phyloP scores from a whole-genome alignment of 2,329 filamentous ascomycete genomes.

The Periconia sp. region DNA sequence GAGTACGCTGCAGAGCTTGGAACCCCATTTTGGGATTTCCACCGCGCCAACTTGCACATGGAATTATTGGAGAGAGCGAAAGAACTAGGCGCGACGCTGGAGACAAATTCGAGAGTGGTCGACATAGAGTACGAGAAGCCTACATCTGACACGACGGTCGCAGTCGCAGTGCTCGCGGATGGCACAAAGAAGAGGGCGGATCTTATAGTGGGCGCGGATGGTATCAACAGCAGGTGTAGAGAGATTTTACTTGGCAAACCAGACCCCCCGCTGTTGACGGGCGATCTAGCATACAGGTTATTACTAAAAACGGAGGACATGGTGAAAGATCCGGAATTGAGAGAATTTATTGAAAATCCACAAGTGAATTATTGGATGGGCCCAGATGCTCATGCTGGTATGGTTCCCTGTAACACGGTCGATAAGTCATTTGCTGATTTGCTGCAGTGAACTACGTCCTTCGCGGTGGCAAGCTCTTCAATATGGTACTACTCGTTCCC shows the following conservation, averaged over 20 bases:
- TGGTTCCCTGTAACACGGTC: neutral
- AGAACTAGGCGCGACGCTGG: slow-evolving; percentile 56
- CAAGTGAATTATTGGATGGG: slow-evolving; percentile 62
- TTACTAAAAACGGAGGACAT: slow-evolving; percentile 54
- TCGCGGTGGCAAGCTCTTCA: slow-evolving; percentile 56
- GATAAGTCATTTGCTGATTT: slow-evolving; percentile 2
- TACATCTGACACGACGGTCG: slow-evolving; percentile 34
- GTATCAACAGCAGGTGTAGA: slow-evolving; percentile 54
- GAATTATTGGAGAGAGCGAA: slow-evolving; percentile 55
- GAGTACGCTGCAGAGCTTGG: slow-evolving; percentile 44
- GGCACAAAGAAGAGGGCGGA: slow-evolving; percentile 49
- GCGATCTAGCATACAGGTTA: slow-evolving; percentile 59
- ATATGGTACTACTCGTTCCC: slow-evolving; percentile 59
- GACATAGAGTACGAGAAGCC: slow-evolving; percentile 45
- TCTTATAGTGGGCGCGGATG: slow-evolving; percentile 57
- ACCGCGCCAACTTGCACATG: slow-evolving; percentile 59
- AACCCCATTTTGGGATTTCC: slow-evolving; percentile 61
- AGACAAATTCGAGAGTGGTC: slow-evolving; percentile 52
- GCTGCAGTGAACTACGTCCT: slow-evolving; percentile 57
- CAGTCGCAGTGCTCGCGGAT: slow-evolving; percentile 49
- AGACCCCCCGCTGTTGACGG: slow-evolving; percentile 57
- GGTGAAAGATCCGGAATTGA: slow-evolving; percentile 54
- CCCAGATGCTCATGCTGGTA: slow-evolving; percentile 57
- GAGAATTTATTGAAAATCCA: slow-evolving; percentile 53
- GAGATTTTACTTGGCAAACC: slow-evolving; percentile 52